Percentiles rank a stretch among this genome's conserved stretches.
These are phyloP conservation scores for Syzygium oleosum DNA, from an alignment of 345 rosid species.

Conservation along the genomic window DNA sequence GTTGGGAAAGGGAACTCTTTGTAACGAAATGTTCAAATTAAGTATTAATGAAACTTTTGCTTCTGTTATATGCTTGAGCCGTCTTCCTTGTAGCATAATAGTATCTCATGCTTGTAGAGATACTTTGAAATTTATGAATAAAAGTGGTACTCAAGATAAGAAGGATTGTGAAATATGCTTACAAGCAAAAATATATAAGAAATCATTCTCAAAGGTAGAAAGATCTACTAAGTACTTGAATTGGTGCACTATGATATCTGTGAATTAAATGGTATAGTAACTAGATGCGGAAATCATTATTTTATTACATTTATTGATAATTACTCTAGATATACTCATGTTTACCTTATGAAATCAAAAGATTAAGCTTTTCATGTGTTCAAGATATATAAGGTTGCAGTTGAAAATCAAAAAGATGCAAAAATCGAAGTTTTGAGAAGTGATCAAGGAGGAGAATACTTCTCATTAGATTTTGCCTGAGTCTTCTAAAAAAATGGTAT, in stretches of 20 bases:
- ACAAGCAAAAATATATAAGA: background rate
- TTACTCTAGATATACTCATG: background rate
- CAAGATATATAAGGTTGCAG: background rate
- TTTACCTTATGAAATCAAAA: background rate
- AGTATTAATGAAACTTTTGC: background rate
- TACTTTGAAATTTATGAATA: background rate
- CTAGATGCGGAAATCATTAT: background rate
- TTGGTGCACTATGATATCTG: background rate
- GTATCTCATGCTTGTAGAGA: background rate
- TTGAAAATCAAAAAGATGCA: background rate
- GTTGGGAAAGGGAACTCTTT: background rate
- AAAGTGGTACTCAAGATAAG: background rate
- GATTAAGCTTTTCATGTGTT: too few species aligned
- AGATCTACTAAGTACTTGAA: background rate
- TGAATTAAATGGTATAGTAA: background rate
- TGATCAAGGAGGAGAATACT: background rate
- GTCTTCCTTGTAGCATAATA: background rate
- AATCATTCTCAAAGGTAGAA: background rate
- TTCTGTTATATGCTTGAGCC: background rate
- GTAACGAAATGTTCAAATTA: background rate
- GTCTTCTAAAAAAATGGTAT: background rate
- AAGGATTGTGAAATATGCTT: background rate
- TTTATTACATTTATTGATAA: background rate
- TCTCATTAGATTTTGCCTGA: too few species aligned
- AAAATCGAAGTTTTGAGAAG: background rate